Percentiles rank a stretch among this genome's conserved stretches.
phyloP scores from a whole-genome alignment of 495 filamentous ascomycete species.

The Glarea lozoyensis region DNA sequence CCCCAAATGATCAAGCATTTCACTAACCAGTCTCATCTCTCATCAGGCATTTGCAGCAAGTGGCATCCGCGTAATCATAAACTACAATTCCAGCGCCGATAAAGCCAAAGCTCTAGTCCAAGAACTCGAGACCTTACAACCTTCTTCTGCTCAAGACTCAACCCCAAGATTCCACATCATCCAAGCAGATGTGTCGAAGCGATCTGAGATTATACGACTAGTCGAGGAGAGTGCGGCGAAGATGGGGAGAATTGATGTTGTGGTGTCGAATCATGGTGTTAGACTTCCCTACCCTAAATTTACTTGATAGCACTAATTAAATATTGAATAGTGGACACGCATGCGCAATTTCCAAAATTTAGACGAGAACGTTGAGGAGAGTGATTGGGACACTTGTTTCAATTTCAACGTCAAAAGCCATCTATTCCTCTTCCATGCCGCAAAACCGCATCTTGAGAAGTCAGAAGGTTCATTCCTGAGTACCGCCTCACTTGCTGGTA shows the following conservation, averaged over 20 bases:
- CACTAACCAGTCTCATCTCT: no score
- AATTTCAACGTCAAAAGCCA: slow-evolving; percentile 47
- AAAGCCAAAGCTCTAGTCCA: slow-evolving; percentile 32
- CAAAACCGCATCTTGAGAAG: slow-evolving; percentile 41
- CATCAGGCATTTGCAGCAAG: slow-evolving; percentile 41
- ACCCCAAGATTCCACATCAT: slow-evolving; percentile 27
- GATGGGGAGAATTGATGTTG: slow-evolving; percentile 40
- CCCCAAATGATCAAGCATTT: no score
- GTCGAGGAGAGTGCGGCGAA: slow-evolving; percentile 28
- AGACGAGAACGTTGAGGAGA: slow-evolving; percentile 39
- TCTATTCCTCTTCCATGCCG: slow-evolving; percentile 41
- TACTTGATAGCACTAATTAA: neutral
- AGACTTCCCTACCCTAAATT: slow-evolving; percentile 32
- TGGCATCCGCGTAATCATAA: slow-evolving; percentile 38
- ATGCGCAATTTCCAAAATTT: slow-evolving; percentile 37
- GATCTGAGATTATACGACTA: slow-evolving; percentile 30
- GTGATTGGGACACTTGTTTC: slow-evolving; percentile 46
- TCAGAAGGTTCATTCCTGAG: slow-evolving; percentile 41
- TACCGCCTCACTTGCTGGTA: slow-evolving; percentile 40
- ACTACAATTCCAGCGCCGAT: slow-evolving; percentile 36
- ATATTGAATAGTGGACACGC: neutral
- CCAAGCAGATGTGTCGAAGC: slow-evolving; percentile 36
- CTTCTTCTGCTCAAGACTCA: neutral
- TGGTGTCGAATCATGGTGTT: slow-evolving; percentile 44
- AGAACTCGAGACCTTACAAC: slow-evolving; percentile 28